Percentiles rank a stretch among this genome's conserved stretches.
Evolutionary conservation across 2,329 filamentous ascomycete species (phyloP).

Genomic region (Capronia epimyces): DNA sequence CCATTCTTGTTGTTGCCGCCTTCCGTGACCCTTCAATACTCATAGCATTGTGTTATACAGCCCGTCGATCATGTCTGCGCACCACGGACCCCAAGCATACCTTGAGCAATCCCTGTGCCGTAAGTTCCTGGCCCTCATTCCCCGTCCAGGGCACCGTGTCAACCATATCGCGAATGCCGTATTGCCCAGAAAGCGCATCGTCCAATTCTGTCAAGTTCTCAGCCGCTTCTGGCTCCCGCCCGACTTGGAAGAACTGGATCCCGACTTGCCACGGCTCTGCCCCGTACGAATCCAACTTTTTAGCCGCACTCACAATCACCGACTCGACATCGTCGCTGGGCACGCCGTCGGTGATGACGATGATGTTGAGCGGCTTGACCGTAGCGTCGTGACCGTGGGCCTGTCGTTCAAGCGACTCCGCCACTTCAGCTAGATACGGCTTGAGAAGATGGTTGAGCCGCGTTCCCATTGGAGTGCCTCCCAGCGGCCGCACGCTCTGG

Average conservation of each 20-base stretch:
- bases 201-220: constrained; percentile 67
- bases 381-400: constrained; percentile 37
- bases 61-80: constrained; percentile 53
- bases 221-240: constrained; percentile 61
- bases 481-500: constrained; percentile 56
- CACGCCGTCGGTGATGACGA: constrained; percentile 84
- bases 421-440: constrained; percentile 61
- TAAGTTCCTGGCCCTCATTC: constrained; percentile 49
- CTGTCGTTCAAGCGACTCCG: constrained; percentile 38
- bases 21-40: too few species aligned
- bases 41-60: too few species aligned
- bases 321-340: constrained; percentile 73
- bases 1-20: too few species aligned
- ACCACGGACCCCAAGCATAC: constrained; percentile 73
- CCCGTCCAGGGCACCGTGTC: constrained; percentile 75
- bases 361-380: constrained; percentile 79
- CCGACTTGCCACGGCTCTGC: constrained; percentile 79
- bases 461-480: constrained; percentile 68
- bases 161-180: constrained; percentile 74
- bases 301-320: constrained; percentile 61
- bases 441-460: constrained; percentile 66
- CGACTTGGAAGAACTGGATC: constrained; percentile 94
- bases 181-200: constrained; percentile 59
- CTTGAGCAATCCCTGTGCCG: constrained; percentile 70
- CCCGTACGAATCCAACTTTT: constrained; percentile 62